A percentile compares a stretch with the other conserved stretches of the same genome.
Evolutionary conservation across 306 rosid genomes (phyloP).

Genomic region (Abrus pulchellus): DNA sequence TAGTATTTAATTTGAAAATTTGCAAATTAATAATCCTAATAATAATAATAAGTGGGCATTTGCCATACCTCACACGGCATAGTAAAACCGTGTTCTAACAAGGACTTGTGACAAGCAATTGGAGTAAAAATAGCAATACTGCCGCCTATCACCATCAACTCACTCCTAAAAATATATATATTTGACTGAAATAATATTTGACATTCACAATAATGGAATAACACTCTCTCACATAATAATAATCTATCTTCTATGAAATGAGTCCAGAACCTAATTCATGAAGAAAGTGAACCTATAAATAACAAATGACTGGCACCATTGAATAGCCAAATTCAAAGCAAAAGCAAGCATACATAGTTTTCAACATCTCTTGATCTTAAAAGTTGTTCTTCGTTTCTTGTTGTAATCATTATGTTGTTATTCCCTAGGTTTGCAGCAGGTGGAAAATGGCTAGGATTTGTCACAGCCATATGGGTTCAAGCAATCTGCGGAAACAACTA

Average conservation of each 20-base stretch:
- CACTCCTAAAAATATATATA: neutral
- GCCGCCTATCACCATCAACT: neutral
- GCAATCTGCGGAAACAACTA: conserved; percentile 61
- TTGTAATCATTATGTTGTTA: conserved; percentile 38
- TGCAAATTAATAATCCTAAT: neutral
- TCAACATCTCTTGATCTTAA: conserved; percentile 5
- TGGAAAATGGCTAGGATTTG: conserved; percentile 64
- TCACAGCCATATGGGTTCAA: conserved; percentile 65
- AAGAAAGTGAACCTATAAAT: conserved; percentile 38
- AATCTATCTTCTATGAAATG: no score
- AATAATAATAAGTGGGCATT: neutral
- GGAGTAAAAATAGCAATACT: neutral
- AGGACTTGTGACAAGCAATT: neutral
- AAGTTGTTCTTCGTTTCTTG: neutral
- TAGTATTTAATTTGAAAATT: neutral
- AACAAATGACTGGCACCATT: neutral
- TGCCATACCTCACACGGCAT: neutral
- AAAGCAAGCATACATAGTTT: neutral
- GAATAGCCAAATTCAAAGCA: neutral
- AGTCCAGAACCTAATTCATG: neutral
- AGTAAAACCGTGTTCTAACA: conserved; percentile 33
- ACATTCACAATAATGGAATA: neutral
- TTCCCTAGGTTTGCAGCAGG: conserved; percentile 18
- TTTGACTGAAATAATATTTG: neutral
- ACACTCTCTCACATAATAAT: conserved; percentile 6